Evolutionary conservation across 441 rosid species (phyloP).

Genomic region (Erodium trifolium): DNA sequence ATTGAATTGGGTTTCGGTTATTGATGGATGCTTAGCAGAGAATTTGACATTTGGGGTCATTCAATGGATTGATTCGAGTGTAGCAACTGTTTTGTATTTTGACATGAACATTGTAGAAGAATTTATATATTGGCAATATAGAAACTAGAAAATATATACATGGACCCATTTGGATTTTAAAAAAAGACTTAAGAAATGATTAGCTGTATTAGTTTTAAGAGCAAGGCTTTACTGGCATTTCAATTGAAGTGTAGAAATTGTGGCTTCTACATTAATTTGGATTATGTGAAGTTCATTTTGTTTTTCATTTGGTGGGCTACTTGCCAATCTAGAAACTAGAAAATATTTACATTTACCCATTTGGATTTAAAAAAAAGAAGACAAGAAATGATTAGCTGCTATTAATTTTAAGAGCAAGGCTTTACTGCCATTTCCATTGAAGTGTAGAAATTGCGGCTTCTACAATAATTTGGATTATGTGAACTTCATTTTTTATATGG

Average conservation of each 20-base stretch:
- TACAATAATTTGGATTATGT: neutral
- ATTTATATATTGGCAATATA: neutral
- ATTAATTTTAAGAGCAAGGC: neutral
- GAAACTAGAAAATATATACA: neutral
- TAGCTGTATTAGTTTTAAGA: neutral
- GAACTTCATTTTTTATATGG: neutral
- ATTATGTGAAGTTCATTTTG: no score
- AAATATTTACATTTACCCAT: neutral
- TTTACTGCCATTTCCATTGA: neutral
- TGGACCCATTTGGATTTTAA: neutral
- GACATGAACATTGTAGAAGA: neutral
- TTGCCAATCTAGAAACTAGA: neutral
- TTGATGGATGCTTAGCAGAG: neutral
- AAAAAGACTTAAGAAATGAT: neutral
- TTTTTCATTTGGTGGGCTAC: no score
- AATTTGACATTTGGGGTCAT: neutral
- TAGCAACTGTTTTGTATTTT: neutral
- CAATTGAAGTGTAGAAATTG: neutral
- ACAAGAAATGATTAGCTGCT: neutral
- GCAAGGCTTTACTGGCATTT: constrained; percentile 2
- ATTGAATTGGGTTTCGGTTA: neutral
- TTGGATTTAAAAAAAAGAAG: neutral
- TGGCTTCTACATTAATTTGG: neutral
- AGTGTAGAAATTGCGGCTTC: neutral
- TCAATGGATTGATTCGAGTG: neutral